Conservation (phyloP, 768 basidiomycete species). For the Tephrocybe sp. region DNA sequence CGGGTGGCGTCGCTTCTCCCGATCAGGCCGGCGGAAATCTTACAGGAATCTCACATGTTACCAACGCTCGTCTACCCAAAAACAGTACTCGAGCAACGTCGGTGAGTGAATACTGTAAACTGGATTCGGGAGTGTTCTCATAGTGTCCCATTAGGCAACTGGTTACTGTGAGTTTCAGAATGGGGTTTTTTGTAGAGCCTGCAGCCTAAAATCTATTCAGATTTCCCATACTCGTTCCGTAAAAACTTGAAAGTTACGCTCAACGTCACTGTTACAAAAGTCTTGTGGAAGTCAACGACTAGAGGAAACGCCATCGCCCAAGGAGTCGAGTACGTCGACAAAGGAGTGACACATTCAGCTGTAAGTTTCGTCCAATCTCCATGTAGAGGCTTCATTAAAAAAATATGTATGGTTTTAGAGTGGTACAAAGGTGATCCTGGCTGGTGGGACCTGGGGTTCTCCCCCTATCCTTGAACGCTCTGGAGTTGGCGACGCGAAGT, state of each 20-base stretch:
- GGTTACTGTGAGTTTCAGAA: conserved; percentile 1
- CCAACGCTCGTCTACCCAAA: neutral
- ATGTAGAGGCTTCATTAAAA: neutral
- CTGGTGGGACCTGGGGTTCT: no score
- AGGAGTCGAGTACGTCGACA: conserved; percentile 2
- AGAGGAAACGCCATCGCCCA: neutral
- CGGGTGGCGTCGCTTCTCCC: neutral
- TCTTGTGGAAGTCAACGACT: neutral
- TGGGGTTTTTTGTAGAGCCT: neutral
- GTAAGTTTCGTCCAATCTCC: neutral
- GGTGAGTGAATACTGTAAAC: neutral
- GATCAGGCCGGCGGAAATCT: neutral
- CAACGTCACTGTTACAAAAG: neutral
- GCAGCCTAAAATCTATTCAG: neutral
- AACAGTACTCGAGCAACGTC: conserved; percentile 1
- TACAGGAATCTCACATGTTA: neutral
- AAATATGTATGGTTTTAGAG: neutral
- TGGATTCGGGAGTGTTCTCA: neutral
- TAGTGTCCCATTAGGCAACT: neutral
- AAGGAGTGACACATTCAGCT: neutral
- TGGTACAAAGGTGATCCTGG: no score
- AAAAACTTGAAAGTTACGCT: neutral
- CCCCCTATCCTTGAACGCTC: no score
- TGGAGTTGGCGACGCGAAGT: no score
- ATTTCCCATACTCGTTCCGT: neutral